Percentiles rank a stretch among this genome's conserved stretches.
phyloP scores from a whole-genome alignment of 2,329 filamentous ascomycete genomes.

The Escovopsis sp. region DNA sequence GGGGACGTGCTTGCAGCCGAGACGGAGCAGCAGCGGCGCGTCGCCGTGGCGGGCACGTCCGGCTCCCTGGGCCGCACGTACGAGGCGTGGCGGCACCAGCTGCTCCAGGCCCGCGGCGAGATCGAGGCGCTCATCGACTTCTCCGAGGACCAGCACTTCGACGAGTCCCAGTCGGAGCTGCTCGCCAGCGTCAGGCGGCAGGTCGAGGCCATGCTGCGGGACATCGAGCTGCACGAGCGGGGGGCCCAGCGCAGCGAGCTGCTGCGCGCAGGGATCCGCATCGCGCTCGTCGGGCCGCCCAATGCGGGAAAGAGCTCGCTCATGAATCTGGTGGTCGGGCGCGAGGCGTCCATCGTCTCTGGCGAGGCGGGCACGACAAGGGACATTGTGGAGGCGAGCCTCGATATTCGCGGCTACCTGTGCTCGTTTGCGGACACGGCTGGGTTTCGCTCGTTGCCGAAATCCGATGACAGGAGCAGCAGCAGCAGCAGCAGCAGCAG shows the following conservation, averaged over 20 bases:
- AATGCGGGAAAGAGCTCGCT: slow-evolving; percentile 93
- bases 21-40: slow-evolving; percentile 83
- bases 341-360: slow-evolving; percentile 91
- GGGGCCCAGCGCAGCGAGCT: slow-evolving; percentile 75
- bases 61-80: slow-evolving; percentile 59
- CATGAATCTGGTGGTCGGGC: slow-evolving; percentile 75
- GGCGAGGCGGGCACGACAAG: slow-evolving; percentile 84
- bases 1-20: slow-evolving; percentile 50
- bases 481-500: too few species aligned
- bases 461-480: too few species aligned
- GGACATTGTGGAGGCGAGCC: slow-evolving; percentile 80
- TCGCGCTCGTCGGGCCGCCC: slow-evolving; percentile 78
- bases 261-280: slow-evolving; percentile 66
- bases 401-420: slow-evolving; percentile 80
- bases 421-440: slow-evolving; percentile 95
- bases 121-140: slow-evolving; percentile 95
- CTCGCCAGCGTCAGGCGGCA: slow-evolving; percentile 53
- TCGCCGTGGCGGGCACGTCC: slow-evolving; percentile 66
- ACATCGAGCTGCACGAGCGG: slow-evolving; percentile 53
- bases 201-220: slow-evolving; percentile 42
- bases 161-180: slow-evolving; percentile 64
- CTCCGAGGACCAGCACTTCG: slow-evolving; percentile 92
- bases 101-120: slow-evolving; percentile 74
- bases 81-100: slow-evolving; percentile 61
- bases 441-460: slow-evolving; percentile 61